Conservation (phyloP, 768 basidiomycete genomes). For the Mycena indigotica region DNA sequence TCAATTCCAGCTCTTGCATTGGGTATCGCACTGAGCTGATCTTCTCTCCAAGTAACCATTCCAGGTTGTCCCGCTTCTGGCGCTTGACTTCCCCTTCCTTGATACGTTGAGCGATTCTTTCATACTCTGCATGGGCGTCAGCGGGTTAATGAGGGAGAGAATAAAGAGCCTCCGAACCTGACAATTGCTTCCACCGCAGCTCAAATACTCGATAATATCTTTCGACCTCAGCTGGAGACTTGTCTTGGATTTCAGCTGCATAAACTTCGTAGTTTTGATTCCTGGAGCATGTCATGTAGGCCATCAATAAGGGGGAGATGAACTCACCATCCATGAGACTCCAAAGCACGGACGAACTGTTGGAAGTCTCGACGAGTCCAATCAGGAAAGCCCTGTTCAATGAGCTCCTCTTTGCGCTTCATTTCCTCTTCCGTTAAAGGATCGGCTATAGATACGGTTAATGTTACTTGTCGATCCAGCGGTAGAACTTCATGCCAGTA, state of each 20-base stretch:
- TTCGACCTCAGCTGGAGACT: slow-evolving; percentile 75
- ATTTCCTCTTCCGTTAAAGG: slow-evolving; percentile 88
- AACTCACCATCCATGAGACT: slow-evolving; percentile 77
- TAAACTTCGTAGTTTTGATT: slow-evolving; percentile 67
- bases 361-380: slow-evolving; percentile 96
- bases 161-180: slow-evolving; percentile 55
- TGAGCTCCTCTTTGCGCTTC: slow-evolving; percentile 76
- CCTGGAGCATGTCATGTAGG: slow-evolving; percentile 39
- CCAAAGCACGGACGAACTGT: slow-evolving; percentile 80
- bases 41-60: slow-evolving; percentile 78
- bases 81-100: slow-evolving; percentile 89
- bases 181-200: slow-evolving; percentile 84
- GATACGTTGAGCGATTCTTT: slow-evolving; percentile 82
- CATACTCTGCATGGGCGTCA: slow-evolving; percentile 55
- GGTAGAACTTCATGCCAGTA: slow-evolving; percentile 51
- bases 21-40: slow-evolving; percentile 84
- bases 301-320: neutral
- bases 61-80: slow-evolving; percentile 79
- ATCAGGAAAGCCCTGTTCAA: slow-evolving; percentile 78
- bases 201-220: slow-evolving; percentile 83
- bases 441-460: slow-evolving; percentile 57
- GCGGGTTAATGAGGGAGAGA: neutral
- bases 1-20: slow-evolving; percentile 95
- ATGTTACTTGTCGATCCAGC: neutral
- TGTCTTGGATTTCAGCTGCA: slow-evolving; percentile 82